These are phyloP conservation scores for Fraxinus latifolia DNA, from an alignment of 305 asterid species.

Conservation along the genomic window DNA sequence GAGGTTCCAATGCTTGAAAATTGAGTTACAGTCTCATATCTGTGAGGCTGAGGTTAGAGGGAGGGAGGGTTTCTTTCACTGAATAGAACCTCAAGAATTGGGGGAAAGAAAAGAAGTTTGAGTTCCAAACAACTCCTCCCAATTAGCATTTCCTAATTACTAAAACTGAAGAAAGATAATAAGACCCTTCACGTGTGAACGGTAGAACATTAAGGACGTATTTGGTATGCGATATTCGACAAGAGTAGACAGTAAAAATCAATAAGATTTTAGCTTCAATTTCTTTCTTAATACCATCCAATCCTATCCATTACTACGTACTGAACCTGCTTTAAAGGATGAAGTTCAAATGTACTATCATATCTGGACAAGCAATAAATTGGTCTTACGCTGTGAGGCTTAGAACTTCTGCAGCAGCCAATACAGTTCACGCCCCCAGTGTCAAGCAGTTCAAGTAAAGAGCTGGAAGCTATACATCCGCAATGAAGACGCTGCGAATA, in stretches of 20 bases:
- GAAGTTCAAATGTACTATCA: conserved; percentile 3
- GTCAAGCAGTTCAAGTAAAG: conserved; percentile 65
- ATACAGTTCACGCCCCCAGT: conserved; percentile 71
- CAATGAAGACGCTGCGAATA: conserved; percentile 79
- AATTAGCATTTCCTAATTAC: background rate
- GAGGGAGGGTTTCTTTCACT: background rate
- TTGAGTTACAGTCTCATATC: background rate
- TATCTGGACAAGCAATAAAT: background rate
- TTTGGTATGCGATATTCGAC: background rate
- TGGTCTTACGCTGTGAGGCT: conserved; percentile 55
- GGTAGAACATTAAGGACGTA: background rate
- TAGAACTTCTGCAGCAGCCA: conserved; percentile 53
- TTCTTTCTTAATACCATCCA: background rate
- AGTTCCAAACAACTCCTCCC: background rate
- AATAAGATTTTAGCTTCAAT: background rate
- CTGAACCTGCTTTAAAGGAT: background rate
- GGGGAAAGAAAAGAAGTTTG: background rate
- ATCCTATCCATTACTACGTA: background rate
- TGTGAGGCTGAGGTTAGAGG: background rate
- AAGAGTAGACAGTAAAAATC: background rate
- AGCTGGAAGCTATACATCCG: conserved; percentile 84
- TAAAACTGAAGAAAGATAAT: background rate
- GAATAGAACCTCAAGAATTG: background rate
- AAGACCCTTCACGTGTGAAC: background rate
- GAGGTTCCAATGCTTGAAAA: background rate